Evolutionary conservation across 306 rosid genomes (phyloP).

Genomic region (Parietaria judaica): DNA sequence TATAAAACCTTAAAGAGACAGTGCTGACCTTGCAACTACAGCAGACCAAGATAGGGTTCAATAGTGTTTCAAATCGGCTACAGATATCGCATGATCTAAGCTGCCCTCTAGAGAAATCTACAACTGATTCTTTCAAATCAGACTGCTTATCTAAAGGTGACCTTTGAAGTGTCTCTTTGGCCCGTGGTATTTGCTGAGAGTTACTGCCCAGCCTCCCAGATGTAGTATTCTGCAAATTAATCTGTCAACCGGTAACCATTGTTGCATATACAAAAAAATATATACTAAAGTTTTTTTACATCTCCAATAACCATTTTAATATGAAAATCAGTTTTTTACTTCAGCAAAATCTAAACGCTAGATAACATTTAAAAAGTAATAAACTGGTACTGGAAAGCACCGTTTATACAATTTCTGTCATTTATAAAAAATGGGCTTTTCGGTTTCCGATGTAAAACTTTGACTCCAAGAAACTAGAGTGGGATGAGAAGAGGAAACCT

Average conservation of each 20-base stretch:
- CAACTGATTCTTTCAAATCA: slow-evolving; percentile 32
- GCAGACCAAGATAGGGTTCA: slow-evolving; percentile 80
- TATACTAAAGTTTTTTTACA: no score
- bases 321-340: no score
- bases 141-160: slow-evolving; percentile 59
- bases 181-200: slow-evolving; percentile 72
- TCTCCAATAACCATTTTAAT: no score
- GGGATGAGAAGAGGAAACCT: slow-evolving; percentile 37
- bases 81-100: slow-evolving; percentile 81
- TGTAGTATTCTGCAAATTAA: slow-evolving; percentile 35
- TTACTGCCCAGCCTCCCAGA: slow-evolving; percentile 46
- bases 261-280: background rate
- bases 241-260: slow-evolving; percentile 10
- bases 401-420: no score
- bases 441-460: no score
- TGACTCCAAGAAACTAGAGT: background rate
- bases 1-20: slow-evolving; percentile 9
- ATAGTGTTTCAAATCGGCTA: slow-evolving; percentile 67
- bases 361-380: no score
- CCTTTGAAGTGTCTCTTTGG: slow-evolving; percentile 77
- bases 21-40: slow-evolving; percentile 78
- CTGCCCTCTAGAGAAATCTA: slow-evolving; percentile 74
- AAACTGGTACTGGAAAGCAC: no score
- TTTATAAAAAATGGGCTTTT: no score
- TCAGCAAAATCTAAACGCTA: no score